Percentiles rank a stretch among this genome's conserved stretches.
Conservation (phyloP, 2,329 filamentous ascomycete genomes). For the Passalora sequoiae region DNA sequence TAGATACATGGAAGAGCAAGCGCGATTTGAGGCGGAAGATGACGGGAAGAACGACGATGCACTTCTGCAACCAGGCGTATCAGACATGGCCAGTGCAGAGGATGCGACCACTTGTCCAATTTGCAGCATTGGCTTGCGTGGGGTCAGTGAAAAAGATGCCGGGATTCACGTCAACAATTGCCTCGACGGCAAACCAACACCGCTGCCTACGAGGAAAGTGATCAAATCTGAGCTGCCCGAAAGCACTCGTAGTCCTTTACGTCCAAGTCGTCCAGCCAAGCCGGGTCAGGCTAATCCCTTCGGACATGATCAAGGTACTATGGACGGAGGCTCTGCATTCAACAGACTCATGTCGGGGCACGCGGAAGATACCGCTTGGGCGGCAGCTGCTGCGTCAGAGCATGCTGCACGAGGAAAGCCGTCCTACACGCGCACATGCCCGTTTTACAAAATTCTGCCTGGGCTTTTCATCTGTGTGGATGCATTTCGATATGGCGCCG, state of each 20-base stretch:
- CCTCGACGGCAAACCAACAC: slow-evolving; percentile 72
- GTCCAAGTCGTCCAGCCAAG: slow-evolving; percentile 61
- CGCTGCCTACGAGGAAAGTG: slow-evolving; percentile 41
- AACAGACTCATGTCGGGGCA: slow-evolving; percentile 89
- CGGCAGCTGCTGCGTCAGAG: slow-evolving; percentile 75
- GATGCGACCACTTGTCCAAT: slow-evolving; percentile 60
- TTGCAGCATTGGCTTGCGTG: slow-evolving; percentile 61
- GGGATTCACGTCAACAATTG: slow-evolving; percentile 88
- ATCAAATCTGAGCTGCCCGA: slow-evolving; percentile 17
- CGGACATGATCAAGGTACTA: slow-evolving; percentile 43
- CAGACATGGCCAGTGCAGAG: slow-evolving; percentile 5
- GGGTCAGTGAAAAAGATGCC: slow-evolving; percentile 56
- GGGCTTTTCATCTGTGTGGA: slow-evolving; percentile 91
- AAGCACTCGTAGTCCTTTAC: slow-evolving; percentile 56
- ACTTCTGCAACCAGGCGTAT: slow-evolving; percentile 13
- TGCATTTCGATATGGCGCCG: slow-evolving; percentile 89
- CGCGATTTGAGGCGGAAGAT: slow-evolving; percentile 49
- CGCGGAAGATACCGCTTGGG: slow-evolving; percentile 86
- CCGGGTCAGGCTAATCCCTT: slow-evolving; percentile 81
- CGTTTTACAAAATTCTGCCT: slow-evolving; percentile 97
- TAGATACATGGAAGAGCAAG: slow-evolving; percentile 70
- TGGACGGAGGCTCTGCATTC: slow-evolving; percentile 64
- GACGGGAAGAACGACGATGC: slow-evolving; percentile 38
- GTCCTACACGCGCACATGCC: slow-evolving; percentile 83
- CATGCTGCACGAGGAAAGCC: slow-evolving; percentile 73